Base-by-base conservation (phyloP, 2,329 filamentous ascomycete genomes). In the Cercospora berteroae region DNA sequence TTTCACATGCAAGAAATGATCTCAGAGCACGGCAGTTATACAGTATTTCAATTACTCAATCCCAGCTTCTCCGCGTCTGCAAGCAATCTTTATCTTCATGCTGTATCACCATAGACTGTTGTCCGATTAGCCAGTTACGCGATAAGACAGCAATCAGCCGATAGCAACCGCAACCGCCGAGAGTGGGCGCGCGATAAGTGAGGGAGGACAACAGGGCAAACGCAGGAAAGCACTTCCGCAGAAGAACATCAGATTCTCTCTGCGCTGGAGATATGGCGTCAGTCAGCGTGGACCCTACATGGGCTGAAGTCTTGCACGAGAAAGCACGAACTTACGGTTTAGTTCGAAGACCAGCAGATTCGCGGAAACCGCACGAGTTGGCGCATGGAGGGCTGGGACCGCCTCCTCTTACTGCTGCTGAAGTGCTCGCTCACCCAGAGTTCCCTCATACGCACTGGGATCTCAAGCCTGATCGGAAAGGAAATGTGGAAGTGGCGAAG, bases 361-460 rank as follows among this genome's bases (percentile, higher is more conserved):
- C 68, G 16, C 65, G 68, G n/a, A 66, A 60, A 31, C 65, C 67
- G 16, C 69, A 71, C 55, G 67, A 72, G 48, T 29, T 67, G 36
- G 69, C 69, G 10, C 69, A 71, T 33, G 69, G 67, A 5, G 69
- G 60, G 20, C 57, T 57, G 18, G 71, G 71, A 4, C 63, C 68
- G 5, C 69, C 65, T 67, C 80, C 81, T 62, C 71, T 84, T 66
- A 85, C 84, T 4, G 82, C 83, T 5, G 85, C 85, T 39, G 85
- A 91, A 74, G 86, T 90, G 33, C 77, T 86, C 69, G 80, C 84
- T 50, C 89, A 91, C 74, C 89, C 89, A 0, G 87, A 91, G 59
- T 94, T 87, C 73, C 81, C 84, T 4, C 85, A 89, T 58, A 85
- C 87, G 1, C 82, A 88, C 78, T 94, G 90, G 89, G 82, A 86